A percentile compares a stretch with the other conserved stretches of the same genome.
Evolutionary conservation across 371 early-diverging fungal genomes (phyloP).

Genomic region (Mortierella sp.): DNA sequence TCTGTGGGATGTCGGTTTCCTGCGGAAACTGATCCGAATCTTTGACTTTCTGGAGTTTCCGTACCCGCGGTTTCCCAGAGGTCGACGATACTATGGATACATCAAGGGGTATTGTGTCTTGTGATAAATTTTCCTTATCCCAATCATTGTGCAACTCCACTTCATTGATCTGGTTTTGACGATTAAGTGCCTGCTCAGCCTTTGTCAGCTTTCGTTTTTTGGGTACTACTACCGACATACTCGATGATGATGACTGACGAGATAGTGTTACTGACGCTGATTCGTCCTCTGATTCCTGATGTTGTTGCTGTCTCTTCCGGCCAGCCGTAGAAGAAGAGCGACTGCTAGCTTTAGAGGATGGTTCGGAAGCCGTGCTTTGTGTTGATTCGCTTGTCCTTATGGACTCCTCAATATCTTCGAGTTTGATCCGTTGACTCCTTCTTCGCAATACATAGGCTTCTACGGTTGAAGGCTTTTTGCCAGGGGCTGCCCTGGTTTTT

Average conservation of each 20-base stretch:
- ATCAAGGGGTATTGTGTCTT: neutral
- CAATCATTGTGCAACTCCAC: neutral
- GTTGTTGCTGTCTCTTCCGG: neutral
- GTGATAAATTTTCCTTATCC: neutral
- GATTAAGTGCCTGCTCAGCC: neutral
- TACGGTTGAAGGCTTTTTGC: neutral
- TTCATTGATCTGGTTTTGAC: neutral
- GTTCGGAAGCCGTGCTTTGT: neutral
- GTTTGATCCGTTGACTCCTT: slow-evolving; percentile 9
- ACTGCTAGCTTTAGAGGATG: neutral
- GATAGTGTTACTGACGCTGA: neutral
- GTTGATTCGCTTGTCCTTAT: neutral
- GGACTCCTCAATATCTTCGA: neutral
- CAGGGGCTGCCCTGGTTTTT: slow-evolving; percentile 5
- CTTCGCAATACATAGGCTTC: neutral
- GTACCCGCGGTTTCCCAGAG: neutral
- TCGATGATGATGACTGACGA: neutral
- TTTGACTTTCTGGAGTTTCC: neutral
- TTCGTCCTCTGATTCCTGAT: neutral
- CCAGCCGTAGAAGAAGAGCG: slow-evolving; percentile 7
- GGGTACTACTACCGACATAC: slow-evolving; percentile 17
- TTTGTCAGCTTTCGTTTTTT: slow-evolving; percentile 27
- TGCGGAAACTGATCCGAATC: neutral
- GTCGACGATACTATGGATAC: neutral
- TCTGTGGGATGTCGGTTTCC: neutral